Percentiles rank a stretch among this genome's conserved stretches.
Evolutionary conservation across 495 filamentous ascomycete genomes (phyloP).

Genomic region (Penicillium goetzii): DNA sequence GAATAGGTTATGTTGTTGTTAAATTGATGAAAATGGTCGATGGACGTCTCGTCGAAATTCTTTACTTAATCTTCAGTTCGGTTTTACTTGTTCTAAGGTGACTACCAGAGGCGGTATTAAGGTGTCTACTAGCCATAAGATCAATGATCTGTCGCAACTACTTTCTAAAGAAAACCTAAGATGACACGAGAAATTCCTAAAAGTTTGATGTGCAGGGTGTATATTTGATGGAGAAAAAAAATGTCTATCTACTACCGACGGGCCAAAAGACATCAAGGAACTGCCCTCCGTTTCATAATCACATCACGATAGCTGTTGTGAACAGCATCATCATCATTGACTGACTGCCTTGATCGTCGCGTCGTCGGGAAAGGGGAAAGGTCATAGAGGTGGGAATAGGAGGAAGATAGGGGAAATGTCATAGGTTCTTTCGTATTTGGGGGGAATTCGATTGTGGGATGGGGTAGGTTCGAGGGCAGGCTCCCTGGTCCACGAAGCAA

Average conservation of each 20-base stretch:
- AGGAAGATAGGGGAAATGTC: slow-evolving; percentile 17
- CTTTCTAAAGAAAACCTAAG: not conserved
- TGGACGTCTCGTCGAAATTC: not conserved
- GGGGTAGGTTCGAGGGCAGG: slow-evolving; percentile 24
- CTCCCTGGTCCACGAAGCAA: slow-evolving; percentile 23
- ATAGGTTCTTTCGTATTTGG: slow-evolving; percentile 16
- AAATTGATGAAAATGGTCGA: not conserved
- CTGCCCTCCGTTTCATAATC: slow-evolving; percentile 35
- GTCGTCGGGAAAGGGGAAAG: slow-evolving; percentile 27
- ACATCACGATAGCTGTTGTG: slow-evolving; percentile 34
- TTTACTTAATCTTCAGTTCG: not conserved
- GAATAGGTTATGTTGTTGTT: not conserved
- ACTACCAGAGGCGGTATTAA: not conserved
- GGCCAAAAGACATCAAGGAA: slow-evolving; percentile 30
- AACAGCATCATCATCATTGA: slow-evolving; percentile 39
- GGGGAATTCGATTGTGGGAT: slow-evolving; percentile 15
- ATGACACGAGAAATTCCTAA: not conserved
- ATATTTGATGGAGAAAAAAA: slow-evolving; percentile 41
- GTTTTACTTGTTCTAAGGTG: not conserved
- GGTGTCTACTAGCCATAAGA: not conserved
- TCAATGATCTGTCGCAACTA: not conserved
- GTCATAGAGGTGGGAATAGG: slow-evolving; percentile 19
- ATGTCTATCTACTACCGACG: slow-evolving; percentile 49
- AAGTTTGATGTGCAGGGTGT: slow-evolving; percentile 37
- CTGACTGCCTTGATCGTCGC: slow-evolving; percentile 33